Conservation (phyloP, 306 rosid species). For the Alnus glutinosa region DNA sequence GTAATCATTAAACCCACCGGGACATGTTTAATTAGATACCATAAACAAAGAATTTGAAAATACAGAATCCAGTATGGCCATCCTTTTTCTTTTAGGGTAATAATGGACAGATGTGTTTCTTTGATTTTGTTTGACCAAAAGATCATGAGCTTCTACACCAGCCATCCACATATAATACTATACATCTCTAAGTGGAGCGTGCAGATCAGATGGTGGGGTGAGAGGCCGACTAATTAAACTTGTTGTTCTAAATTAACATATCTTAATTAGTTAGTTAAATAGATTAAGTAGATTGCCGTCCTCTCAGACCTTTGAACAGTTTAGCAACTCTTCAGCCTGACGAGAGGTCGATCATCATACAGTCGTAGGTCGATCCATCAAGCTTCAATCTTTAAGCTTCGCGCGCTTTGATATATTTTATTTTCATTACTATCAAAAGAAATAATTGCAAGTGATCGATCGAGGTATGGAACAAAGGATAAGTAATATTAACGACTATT, state of each 20-base stretch:
- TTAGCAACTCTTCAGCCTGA: constrained; percentile 16
- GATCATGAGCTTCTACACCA: constrained; percentile 9
- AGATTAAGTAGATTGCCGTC: not conserved
- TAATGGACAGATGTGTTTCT: constrained; percentile 11
- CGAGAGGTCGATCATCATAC: constrained; percentile 18
- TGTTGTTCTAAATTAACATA: not conserved
- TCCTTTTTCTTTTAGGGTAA: not conserved
- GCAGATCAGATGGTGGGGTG: not conserved
- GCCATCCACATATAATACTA: constrained; percentile 19
- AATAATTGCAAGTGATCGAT: too few species aligned
- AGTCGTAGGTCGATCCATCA: not conserved
- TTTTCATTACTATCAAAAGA: too few species aligned
- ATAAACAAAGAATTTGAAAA: constrained; percentile 6
- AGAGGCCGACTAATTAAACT: constrained; percentile 3
- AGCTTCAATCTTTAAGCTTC: too few species aligned
- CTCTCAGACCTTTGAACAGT: not conserved
- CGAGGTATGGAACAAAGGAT: too few species aligned
- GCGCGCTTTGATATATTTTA: too few species aligned
- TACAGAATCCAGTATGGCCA: not conserved
- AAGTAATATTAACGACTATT: too few species aligned
- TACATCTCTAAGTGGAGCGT: constrained; percentile 18
- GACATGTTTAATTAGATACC: not conserved
- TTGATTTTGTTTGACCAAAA: not conserved
- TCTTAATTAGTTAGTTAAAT: not conserved
- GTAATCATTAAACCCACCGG: constrained; percentile 23